Conservation (phyloP, 2,329 filamentous ascomycete genomes). For the Penicillium sp. region DNA sequence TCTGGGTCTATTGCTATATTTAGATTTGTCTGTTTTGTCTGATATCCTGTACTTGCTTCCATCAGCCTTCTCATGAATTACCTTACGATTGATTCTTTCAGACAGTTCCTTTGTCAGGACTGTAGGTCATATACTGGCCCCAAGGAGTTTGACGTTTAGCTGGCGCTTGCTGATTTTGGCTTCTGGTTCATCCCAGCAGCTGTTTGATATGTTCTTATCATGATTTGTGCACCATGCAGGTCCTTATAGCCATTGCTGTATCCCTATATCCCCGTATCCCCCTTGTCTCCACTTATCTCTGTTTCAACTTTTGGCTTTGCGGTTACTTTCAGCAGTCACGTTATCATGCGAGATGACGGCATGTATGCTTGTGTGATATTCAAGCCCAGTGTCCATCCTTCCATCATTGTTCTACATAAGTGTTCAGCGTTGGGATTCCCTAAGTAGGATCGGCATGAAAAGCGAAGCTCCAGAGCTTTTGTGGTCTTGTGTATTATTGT, state of each 20-base stretch:
- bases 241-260: not conserved
- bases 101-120: not conserved
- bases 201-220: not conserved
- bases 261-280: not conserved
- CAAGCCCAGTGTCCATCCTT: slow-evolving; percentile 1
- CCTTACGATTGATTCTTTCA: not conserved
- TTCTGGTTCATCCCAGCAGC: not conserved
- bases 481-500: not conserved
- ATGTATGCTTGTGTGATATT: slow-evolving; percentile 11
- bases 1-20: not conserved
- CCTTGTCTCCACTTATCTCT: not conserved
- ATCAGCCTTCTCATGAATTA: not conserved
- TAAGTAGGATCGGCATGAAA: not conserved
- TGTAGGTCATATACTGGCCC: not conserved
- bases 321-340: slow-evolving; percentile 10
- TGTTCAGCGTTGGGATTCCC: not conserved
- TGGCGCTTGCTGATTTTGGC: not conserved
- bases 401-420: not conserved
- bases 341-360: slow-evolving; percentile 27
- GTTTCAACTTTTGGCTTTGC: not conserved
- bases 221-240: not conserved
- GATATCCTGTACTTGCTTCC: slow-evolving; percentile 6
- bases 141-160: not conserved
- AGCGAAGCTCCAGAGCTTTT: not conserved
- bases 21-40: not conserved